Evolutionary conservation across 2,329 filamentous ascomycete genomes (phyloP).

Genomic region (Diaporthe sp.): DNA sequence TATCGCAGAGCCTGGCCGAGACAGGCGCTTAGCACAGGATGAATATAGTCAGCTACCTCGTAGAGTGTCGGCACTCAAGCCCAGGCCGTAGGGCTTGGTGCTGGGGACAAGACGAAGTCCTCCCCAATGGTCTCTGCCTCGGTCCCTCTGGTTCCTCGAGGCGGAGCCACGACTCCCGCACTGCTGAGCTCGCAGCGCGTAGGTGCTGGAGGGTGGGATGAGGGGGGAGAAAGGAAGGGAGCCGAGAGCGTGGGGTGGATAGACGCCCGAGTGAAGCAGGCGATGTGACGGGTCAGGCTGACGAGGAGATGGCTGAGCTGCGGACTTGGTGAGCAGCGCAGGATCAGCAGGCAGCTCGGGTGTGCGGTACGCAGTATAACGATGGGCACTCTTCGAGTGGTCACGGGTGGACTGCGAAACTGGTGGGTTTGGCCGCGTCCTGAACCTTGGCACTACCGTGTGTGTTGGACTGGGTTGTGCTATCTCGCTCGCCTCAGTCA

Average conservation of each 20-base stretch:
- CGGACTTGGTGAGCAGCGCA: not conserved
- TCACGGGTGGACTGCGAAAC: not conserved
- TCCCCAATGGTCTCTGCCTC: not conserved
- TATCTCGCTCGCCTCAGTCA: not conserved
- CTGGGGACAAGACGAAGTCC: not conserved
- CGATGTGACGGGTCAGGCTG: slow-evolving; percentile 3
- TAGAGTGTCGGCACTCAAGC: not conserved
- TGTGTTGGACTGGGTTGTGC: not conserved
- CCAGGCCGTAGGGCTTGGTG: not conserved
- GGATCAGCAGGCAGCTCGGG: not conserved
- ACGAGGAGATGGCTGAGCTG: not conserved
- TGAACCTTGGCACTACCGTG: slow-evolving; percentile 1
- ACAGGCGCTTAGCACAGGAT: not conserved
- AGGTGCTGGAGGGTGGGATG: not conserved
- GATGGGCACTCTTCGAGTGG: not conserved
- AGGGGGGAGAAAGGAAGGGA: not conserved
- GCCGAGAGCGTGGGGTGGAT: not conserved
- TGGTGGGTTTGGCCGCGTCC: not conserved
- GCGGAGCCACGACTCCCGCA: not conserved
- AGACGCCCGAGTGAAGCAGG: not conserved
- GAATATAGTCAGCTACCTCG: no score
- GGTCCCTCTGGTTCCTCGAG: not conserved
- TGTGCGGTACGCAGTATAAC: slow-evolving; percentile 1
- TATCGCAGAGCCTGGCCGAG: not conserved
- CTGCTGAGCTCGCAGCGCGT: not conserved